phyloP scores from a whole-genome alignment of 495 filamentous ascomycete species.

The Choiromyces venosus region DNA sequence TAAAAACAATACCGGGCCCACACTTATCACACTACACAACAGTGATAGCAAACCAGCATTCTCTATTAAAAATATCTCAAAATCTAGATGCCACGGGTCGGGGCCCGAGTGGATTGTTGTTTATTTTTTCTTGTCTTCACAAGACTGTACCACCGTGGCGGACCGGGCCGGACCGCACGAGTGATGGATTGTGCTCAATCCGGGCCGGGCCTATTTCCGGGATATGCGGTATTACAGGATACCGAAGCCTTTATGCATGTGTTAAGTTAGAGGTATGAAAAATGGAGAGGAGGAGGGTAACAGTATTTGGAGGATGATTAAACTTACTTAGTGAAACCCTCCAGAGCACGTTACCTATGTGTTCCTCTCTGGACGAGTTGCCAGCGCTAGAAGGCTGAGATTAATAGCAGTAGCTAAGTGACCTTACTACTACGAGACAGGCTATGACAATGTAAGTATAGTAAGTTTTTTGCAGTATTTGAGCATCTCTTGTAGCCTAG shows the following conservation, averaged over 20 bases:
- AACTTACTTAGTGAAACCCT: not conserved
- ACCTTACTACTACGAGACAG: not conserved
- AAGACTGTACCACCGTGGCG: not conserved
- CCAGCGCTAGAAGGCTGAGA: not conserved
- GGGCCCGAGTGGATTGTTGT: not conserved
- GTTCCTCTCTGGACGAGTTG: not conserved
- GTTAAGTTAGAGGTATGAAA: not conserved
- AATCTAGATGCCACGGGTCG: not conserved
- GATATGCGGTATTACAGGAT: not conserved
- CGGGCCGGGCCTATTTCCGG: not conserved
- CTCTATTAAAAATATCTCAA: not conserved
- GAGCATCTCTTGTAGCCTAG: not conserved
- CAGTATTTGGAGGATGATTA: not conserved
- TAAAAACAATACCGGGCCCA: not conserved
- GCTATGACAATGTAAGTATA: not conserved
- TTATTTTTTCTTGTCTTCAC: not conserved
- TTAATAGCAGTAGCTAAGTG: not conserved
- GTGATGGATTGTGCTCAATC: not conserved
- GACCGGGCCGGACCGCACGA: not conserved
- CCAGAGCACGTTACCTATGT: not conserved
- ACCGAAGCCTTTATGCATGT: not conserved
- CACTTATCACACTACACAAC: not conserved
- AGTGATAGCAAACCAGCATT: not conserved
- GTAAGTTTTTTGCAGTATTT: not conserved
- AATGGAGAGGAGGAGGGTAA: not conserved